Percentiles rank a stretch among this genome's conserved stretches.
Evolutionary conservation across 2,329 filamentous ascomycete genomes (phyloP).

Genomic region (Neopestalotiopsis clavispora): DNA sequence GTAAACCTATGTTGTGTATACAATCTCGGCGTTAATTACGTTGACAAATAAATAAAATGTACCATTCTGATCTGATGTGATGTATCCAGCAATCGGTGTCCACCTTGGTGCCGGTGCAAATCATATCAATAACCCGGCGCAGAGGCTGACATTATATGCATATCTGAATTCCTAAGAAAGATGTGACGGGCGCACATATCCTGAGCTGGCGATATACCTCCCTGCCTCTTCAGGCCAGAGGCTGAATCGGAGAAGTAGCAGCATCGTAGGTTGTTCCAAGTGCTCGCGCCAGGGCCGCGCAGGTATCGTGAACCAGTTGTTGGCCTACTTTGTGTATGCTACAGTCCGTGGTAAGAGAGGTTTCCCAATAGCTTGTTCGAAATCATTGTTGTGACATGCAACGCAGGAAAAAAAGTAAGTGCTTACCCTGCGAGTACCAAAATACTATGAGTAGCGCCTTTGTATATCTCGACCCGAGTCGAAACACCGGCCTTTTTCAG

Average conservation of each 20-base stretch:
- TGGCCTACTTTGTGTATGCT: slow-evolving; percentile 6
- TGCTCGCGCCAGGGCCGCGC: slow-evolving; percentile 8
- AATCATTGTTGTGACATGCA: not conserved
- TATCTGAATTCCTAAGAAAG: too few relatives aligned
- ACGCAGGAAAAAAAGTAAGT: not conserved
- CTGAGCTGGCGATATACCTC: too few relatives aligned
- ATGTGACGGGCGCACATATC: too few relatives aligned
- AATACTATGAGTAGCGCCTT: slow-evolving; percentile 19
- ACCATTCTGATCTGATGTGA: too few relatives aligned
- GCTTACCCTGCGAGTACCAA: slow-evolving; percentile 19
- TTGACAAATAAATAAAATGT: too few relatives aligned
- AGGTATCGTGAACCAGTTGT: slow-evolving; percentile 12
- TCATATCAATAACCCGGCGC: too few relatives aligned
- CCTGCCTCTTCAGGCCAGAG: not conserved
- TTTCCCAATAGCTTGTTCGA: not conserved
- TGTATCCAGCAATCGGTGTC: too few relatives aligned
- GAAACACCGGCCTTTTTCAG: slow-evolving; percentile 25
- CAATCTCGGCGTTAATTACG: not conserved
- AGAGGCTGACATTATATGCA: too few relatives aligned
- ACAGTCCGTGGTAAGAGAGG: not conserved
- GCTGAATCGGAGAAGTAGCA: not conserved
- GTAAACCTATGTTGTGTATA: not conserved
- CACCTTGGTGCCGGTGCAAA: too few relatives aligned
- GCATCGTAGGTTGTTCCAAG: slow-evolving; percentile 8
- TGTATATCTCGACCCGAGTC: slow-evolving; percentile 15